Evolutionary conservation across 176 grass and related monocot genomes (phyloP), one percentile per base, ranked within the genome.

Genomic region (Avena sativa): DNA sequence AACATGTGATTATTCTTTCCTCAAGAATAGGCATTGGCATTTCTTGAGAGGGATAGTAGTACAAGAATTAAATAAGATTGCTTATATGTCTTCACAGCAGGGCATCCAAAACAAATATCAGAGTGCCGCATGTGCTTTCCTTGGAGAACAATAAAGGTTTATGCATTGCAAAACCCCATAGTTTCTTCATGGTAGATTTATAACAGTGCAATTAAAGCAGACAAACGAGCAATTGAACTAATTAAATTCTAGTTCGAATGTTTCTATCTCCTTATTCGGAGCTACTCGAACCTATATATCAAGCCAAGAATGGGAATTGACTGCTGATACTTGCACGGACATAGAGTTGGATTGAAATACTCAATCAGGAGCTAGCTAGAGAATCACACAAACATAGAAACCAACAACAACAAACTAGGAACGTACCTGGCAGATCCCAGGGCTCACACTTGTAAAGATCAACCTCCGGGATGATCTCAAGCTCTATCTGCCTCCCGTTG

Each of bases 401-500:
- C 56, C 12, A 79, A n/a, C 14, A 50, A 50, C 6, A 84, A 87
- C 30, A 36, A 59, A 71, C 2, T 71, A 57, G 19, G 48, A 26
- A 88, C 32, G 49, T 89, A 98, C 95, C 95, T 59, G 95, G 95
- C 17, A 98, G 84, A 85, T 98, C 95, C 95, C 95, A 98, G 0
- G 95, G 95, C 56, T 98, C 95, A 15, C 95, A 98, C 88, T 98
- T 98, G 95, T 98, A 98, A 16, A 98, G 93, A 93, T 98, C 95
- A 43, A 98, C 93, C 82, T 98, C 95, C 0, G 91, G 95, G 68
- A 98, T 98, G 71, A 98, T 95, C 78, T 98, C 95, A 26, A 98
- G 89, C 67, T 98, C 95, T 67, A 98, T 95, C 47, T 98, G 88
- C 52, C 81, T 84, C n/a, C 95, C 87, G 5, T 98, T 95, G 77